Conservation (phyloP, 768 basidiomycete genomes). For the Tricholoma terreum region DNA sequence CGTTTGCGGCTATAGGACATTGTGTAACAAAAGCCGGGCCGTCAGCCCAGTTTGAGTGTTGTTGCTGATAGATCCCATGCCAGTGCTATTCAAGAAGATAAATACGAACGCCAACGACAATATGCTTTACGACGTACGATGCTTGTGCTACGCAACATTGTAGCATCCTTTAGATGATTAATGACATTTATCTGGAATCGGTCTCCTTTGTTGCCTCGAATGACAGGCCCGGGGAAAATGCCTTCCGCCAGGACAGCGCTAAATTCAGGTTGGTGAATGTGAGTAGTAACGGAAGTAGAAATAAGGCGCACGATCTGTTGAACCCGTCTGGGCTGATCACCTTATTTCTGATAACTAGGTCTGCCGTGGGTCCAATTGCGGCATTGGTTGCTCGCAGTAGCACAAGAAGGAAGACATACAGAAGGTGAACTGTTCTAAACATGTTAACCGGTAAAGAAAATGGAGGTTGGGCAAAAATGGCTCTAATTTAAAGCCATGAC, state of each 20-base stretch:
- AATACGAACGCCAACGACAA: constrained; percentile 5
- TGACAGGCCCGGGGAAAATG: constrained; percentile 27
- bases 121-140: constrained; percentile 12
- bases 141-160: constrained; percentile 17
- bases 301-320: constrained; percentile 36
- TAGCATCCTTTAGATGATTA: constrained; percentile 13
- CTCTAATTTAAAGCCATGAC: too few relatives aligned
- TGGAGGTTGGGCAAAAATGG: too few relatives aligned
- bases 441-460: too few relatives aligned
- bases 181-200: constrained; percentile 21
- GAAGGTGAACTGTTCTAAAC: too few relatives aligned
- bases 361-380: constrained; percentile 25
- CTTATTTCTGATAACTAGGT: constrained; percentile 39
- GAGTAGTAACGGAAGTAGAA: constrained; percentile 8
- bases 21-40: constrained; percentile 22
- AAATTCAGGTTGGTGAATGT: not conserved
- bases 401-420: not conserved
- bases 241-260: constrained; percentile 26
- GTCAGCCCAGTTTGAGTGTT: constrained; percentile 6
- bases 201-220: constrained; percentile 25
- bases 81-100: not conserved
- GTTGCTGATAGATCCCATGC: constrained; percentile 2
- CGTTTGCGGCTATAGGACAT: constrained; percentile 16
- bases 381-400: constrained; percentile 9
- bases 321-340: constrained; percentile 50